phyloP scores from a whole-genome alignment of 352 stramenopile genomes.

The Globisporangium spiculum region DNA sequence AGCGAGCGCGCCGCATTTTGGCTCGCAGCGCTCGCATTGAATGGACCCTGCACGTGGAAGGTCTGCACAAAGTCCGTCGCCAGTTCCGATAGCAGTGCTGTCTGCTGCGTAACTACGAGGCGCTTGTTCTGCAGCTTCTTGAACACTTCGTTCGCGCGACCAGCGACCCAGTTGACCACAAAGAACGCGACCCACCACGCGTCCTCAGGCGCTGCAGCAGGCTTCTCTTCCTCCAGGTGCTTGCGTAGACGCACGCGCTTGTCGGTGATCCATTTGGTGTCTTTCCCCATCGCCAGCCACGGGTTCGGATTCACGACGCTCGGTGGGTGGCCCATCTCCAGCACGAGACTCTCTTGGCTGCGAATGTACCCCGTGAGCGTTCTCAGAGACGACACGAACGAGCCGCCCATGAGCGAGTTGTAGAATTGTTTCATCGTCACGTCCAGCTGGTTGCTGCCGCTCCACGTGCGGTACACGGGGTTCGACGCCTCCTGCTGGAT shows the following conservation, averaged over 20 bases:
- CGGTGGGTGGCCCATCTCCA: slow-evolving; percentile 26
- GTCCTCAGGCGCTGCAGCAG: slow-evolving; percentile 23
- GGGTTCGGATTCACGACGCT: slow-evolving; percentile 16
- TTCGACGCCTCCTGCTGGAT: slow-evolving; percentile 27
- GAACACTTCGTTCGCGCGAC: slow-evolving; percentile 33
- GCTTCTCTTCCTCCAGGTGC: slow-evolving; percentile 31
- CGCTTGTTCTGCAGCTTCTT: slow-evolving; percentile 31
- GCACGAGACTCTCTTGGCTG: slow-evolving; percentile 29
- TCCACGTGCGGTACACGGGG: slow-evolving; percentile 31
- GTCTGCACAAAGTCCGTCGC: slow-evolving; percentile 25
- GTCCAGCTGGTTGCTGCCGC: slow-evolving; percentile 31
- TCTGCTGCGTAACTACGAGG: slow-evolving; percentile 15
- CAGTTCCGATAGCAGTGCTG: slow-evolving; percentile 25
- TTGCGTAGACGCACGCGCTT: slow-evolving; percentile 52
- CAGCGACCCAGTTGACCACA: slow-evolving; percentile 47
- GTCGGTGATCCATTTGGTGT: slow-evolving; percentile 50
- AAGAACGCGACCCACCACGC: slow-evolving; percentile 64
- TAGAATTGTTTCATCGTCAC: slow-evolving; percentile 44
- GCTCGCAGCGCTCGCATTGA: not conserved
- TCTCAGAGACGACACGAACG: slow-evolving; percentile 35
- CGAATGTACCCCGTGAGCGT: slow-evolving; percentile 32
- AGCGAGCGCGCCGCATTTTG: slow-evolving; percentile 7
- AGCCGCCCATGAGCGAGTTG: slow-evolving; percentile 34
- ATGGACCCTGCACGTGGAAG: slow-evolving; percentile 33
- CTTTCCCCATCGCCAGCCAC: slow-evolving; percentile 33